These are phyloP conservation scores for Chondrostereum purpureum DNA, from an alignment of 1,284 basidiomycete species.

Conservation along the genomic window DNA sequence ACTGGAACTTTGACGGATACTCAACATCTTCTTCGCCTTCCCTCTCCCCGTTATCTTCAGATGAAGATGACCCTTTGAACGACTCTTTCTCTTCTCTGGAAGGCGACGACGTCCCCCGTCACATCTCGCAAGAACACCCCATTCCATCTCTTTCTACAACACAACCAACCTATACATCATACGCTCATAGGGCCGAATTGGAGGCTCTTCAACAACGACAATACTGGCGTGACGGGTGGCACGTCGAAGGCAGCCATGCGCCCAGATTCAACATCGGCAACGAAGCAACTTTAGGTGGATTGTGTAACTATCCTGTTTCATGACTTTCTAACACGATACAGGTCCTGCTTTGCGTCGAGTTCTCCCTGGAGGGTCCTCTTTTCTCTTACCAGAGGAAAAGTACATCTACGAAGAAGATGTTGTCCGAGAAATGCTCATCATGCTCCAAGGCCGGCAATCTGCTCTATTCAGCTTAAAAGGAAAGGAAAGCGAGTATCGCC, in stretches of 20 bases:
- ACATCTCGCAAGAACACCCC: conserved; percentile 3
- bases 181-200: conserved; percentile 41
- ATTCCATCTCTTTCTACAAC: conserved; percentile 9
- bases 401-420: conserved; percentile 69
- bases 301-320: not conserved
- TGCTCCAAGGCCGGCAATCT: conserved; percentile 51
- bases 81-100: conserved; percentile 6
- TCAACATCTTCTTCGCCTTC: conserved; percentile 34
- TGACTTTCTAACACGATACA: conserved; percentile 18
- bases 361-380: conserved; percentile 21
- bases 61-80: conserved; percentile 25
- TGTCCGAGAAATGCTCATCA: conserved; percentile 67
- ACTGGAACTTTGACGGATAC: conserved; percentile 60
- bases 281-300: conserved; percentile 59
- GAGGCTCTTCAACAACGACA: conserved; percentile 55
- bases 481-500: conserved; percentile 5
- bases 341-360: conserved; percentile 41
- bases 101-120: conserved; percentile 11
- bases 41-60: conserved; percentile 29
- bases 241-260: conserved; percentile 34
- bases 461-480: not conserved
- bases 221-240: conserved; percentile 66
- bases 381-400: conserved; percentile 31
- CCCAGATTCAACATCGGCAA: conserved; percentile 53
- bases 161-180: conserved; percentile 23